Conservation (phyloP, 768 basidiomycete genomes). For the Termitomyces sp. region DNA sequence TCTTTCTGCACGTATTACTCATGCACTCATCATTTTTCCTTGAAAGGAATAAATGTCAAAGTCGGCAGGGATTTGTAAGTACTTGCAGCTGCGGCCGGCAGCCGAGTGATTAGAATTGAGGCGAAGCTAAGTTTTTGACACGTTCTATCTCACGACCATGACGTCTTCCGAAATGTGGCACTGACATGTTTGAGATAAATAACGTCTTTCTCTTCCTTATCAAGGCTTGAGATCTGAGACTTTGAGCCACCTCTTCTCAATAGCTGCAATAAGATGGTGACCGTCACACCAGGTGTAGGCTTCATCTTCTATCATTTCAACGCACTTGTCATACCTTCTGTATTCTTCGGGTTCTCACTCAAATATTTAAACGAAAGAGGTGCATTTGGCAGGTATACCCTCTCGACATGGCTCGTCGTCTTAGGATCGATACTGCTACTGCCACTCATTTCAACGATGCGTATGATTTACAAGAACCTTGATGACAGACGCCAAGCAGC, state of each 20-base stretch:
- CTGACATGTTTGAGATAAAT: background rate
- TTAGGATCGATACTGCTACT: constrained; percentile 22
- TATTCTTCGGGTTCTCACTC: constrained; percentile 13
- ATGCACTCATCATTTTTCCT: too few species aligned
- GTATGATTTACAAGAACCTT: constrained; percentile 22
- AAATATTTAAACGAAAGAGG: constrained; percentile 9
- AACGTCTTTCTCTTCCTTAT: background rate
- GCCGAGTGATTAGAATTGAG: too few species aligned
- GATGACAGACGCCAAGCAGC: constrained; percentile 32
- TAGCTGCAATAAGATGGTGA: constrained; percentile 12
- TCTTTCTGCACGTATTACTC: too few species aligned
- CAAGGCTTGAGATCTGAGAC: background rate
- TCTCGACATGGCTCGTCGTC: constrained; percentile 34
- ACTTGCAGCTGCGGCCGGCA: too few species aligned
- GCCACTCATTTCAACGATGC: constrained; percentile 26
- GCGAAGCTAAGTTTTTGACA: too few species aligned
- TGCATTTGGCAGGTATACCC: constrained; percentile 8
- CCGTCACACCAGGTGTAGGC: constrained; percentile 30
- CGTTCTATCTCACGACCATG: too few species aligned
- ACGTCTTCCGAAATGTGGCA: background rate
- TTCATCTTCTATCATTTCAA: constrained; percentile 21
- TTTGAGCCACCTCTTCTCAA: background rate
- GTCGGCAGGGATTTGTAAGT: too few species aligned
- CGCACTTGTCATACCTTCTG: constrained; percentile 13
- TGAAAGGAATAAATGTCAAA: too few species aligned